Evolutionary conservation across 768 basidiomycete genomes (phyloP), one percentile per base, ranked within the genome.

Genomic region (Hebeloma cylindrosporum): DNA sequence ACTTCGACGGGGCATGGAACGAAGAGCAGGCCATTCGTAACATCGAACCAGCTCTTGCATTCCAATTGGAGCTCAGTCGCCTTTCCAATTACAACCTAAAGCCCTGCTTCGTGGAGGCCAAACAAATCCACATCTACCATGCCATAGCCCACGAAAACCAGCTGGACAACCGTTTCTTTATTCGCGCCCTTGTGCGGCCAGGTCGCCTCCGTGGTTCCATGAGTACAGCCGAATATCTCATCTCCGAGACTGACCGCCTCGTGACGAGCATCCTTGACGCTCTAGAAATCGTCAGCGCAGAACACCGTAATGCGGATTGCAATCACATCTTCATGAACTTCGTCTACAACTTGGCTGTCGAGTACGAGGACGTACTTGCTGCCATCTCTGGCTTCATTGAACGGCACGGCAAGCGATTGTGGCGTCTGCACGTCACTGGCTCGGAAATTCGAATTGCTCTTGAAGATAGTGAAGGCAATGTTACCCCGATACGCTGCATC

Each of bases 281-380:
- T 2, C 78, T 98, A 22, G 95, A 98, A 64, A 87, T 98, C 43
- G 92, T 95, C 60, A 85, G 80, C 55, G 90, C 89, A 6, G 80
- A 92, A 58, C 77, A 94, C 58, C 83, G 94, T 48, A 91, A 87
- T 54, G 89, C 95, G 3, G 95, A 98, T 62, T 93, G 92, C 72
- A 98, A 98, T 66, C 94, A 97, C 64, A 96, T 98, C 64, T 94
- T 93, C 73, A 85, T 98, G 83, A 97, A 98, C 74, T 99, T 98
- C 65, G 84, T 98, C 58, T 98, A 98, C 78, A 92, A 89, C 62
- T 85, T 99, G 33, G 81, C 85, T 21, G 93, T 99, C 50, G 85
- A 85, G 25, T 98, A 97, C 58, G 94, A 97, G 50, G 95, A 98
- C 57, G 94, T 98, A 6, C 82, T 97, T 43, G 88, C 91, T 35